Conservation (phyloP, 495 filamentous ascomycete genomes). For the Neurospora terricola region DNA sequence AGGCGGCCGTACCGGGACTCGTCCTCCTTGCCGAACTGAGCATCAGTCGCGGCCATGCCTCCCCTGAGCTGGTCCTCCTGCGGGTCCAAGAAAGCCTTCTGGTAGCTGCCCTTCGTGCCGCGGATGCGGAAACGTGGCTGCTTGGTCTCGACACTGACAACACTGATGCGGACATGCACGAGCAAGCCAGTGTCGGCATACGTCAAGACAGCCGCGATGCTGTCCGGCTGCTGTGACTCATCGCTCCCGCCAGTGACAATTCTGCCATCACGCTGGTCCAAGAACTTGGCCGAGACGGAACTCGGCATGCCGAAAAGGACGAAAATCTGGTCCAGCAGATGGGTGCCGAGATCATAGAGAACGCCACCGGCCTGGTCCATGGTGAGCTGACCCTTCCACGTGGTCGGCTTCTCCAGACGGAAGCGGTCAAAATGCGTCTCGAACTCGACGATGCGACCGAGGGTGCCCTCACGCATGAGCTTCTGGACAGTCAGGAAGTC, state of each 20-base stretch:
- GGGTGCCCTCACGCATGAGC: constrained; percentile 40
- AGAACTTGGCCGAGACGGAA: constrained; percentile 56
- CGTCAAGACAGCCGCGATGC: constrained; percentile 56
- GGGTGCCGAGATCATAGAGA: constrained; percentile 76
- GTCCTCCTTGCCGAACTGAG: constrained; percentile 56
- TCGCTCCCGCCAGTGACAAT: constrained; percentile 31
- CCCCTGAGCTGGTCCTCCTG: constrained; percentile 75
- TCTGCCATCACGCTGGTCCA: constrained; percentile 48
- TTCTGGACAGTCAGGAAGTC: constrained; percentile 71
- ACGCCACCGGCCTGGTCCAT: constrained; percentile 57
- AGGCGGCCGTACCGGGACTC: constrained; percentile 33
- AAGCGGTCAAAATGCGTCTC: constrained; percentile 77
- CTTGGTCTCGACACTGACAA: constrained; percentile 58
- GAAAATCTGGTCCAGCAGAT: constrained; percentile 74
- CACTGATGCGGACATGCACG: constrained; percentile 58
- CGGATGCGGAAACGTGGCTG: constrained; percentile 76
- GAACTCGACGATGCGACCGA: constrained; percentile 68
- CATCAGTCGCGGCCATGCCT: constrained; percentile 55
- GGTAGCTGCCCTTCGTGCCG: constrained; percentile 70
- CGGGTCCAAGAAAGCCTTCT: constrained; percentile 67
- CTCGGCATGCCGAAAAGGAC: constrained; percentile 68
- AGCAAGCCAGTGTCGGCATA: constrained; percentile 49
- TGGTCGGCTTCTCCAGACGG: constrained; percentile 45
- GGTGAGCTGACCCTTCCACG: constrained; percentile 59
- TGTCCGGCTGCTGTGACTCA: constrained; percentile 53